Evolutionary conservation across 2,329 filamentous ascomycete genomes (phyloP), one percentile per base, ranked within the genome.

Genomic region (Aspergillus vadensis): DNA sequence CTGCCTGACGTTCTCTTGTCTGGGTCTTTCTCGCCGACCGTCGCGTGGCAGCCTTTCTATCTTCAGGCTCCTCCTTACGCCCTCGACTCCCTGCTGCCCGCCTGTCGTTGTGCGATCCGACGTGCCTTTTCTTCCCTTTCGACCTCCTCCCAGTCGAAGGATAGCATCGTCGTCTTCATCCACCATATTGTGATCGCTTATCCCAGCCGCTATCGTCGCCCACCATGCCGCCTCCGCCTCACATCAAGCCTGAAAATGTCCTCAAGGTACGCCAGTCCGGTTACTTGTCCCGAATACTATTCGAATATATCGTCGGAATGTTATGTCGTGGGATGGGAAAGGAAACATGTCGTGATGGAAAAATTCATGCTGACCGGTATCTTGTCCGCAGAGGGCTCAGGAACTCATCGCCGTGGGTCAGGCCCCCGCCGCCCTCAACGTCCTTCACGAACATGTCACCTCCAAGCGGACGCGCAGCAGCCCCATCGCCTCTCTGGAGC

Each of bases 181-280:
- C 21, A 57, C 36, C 51, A n/a, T 59, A 59, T 50, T 58, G 63
- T 63, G 58, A 58, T 63, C 58, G 62, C 61, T 64, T 59, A 65
- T 64, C 68, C 64, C 62, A 68, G 70, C 68, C 71, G 69, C 69
- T 68, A 70, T 69, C 64, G 25, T 73, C 71, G 72, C 74, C 79
- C 79, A 87, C 73, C 76, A 89, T 94, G 95, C 92, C 95, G 84
- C 95, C 95, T 78, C 93, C 93, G 82, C 91, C 92, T 71, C 92
- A 98, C 80, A 93, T 95, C 79, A 96, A 96, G 81, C 95, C 95
- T 76, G 95, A 99, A 85, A 99, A 99, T 89, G 93, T 97, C 77
- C 88, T 98, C 79, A 97, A 97, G 80, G 83, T 83, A 74, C 74
- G 81, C 71, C 56, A 51, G 64, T 30, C 27, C 53, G 39, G 23